Base-by-base conservation (phyloP, 1,284 basidiomycete genomes). In the Ganoderma sp. region DNA sequence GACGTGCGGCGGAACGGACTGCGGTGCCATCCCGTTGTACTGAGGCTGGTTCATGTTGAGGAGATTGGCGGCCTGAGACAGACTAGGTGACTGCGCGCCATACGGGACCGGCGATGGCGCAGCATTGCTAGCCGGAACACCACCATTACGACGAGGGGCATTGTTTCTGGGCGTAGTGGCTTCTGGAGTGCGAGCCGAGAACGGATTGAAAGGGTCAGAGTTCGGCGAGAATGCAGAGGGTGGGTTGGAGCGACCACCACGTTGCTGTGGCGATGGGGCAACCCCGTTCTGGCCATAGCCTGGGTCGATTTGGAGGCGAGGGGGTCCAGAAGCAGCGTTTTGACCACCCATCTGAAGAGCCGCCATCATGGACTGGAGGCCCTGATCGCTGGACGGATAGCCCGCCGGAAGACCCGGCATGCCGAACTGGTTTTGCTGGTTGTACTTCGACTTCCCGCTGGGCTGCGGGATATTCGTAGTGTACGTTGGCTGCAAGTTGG, bases 321-420 rank as follows among this genome's bases (percentile, higher is more conserved):
- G 85, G 50, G 88, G 91, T n/a, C 88, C 91, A 52, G 90, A 89
- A 75, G 93, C 91, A 17, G 91, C 88, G 71, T 92, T 92, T 78
- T 93, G 91, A 48, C 90, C 91, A 73, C 92, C 92, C 91, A 93
- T 93, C 79, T 93, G 91, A 73, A 94, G 81, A 12, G 92, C 90
- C 43, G 92, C 92, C 92, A 94, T 94, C 91, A 94, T 94, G 19
- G 91, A 92, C 65, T 92, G 92, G 63, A 94, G 81, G 22, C 91
- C 91, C 77, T 93, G 91, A 74, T 94, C 91, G 70, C 89, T 92
- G 61, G 89, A 87, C 8, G 92, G 90, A 76, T 93, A 94, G 41
- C 90, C 91, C 17, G 90, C 87, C 15, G 91, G 90, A 62, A 93
- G 80, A 4, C 91, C 90, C 45, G 91, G 90, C 72, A 92, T 85